phyloP scores from a whole-genome alignment of 2,329 filamentous ascomycete genomes.

The Westerdykella aurantiaca region DNA sequence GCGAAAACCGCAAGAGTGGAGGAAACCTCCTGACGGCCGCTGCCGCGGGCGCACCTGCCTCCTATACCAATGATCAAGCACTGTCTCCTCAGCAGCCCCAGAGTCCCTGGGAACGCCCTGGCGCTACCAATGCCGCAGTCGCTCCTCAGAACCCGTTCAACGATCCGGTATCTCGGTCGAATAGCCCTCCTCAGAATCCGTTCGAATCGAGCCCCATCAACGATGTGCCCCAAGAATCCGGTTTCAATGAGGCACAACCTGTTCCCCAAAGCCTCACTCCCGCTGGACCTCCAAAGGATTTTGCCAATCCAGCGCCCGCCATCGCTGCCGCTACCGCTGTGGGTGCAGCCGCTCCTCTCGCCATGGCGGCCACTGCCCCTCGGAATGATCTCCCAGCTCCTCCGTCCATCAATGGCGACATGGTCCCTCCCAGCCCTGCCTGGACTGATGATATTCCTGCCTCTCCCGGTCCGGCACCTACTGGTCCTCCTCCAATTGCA shows the following conservation, averaged over 20 bases:
- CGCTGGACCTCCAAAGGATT: conserved; percentile 16
- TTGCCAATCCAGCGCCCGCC: conserved; percentile 33
- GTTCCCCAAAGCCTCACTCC: conserved; percentile 20
- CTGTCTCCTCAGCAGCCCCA: conserved; percentile 16
- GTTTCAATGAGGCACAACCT: conserved; percentile 21
- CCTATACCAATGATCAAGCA: conserved; percentile 15
- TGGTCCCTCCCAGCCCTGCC: conserved; percentile 51
- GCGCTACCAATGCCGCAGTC: conserved; percentile 35
- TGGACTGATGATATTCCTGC: conserved; percentile 57
- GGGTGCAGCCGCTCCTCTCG: conserved; percentile 37
- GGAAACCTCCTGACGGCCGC: conserved; percentile 32
- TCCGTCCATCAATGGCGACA: conserved; percentile 49
- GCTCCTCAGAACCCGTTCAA: conserved; percentile 68
- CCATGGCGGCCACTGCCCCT: conserved; percentile 8
- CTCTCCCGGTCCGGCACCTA: conserved; percentile 42
- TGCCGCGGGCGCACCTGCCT: conserved; percentile 21
- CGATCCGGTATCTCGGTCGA: conserved; percentile 37
- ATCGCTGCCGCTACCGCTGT: conserved; percentile 39
- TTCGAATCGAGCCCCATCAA: conserved; percentile 25
- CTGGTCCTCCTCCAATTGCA: conserved; percentile 41
- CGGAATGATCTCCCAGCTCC: conserved; percentile 15
- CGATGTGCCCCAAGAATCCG: conserved; percentile 20
- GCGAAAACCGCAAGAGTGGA: conserved; percentile 37
- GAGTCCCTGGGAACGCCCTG: conserved; percentile 39
- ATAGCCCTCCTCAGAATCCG: conserved; percentile 56